Evolutionary conservation across 441 rosid species (phyloP), one percentile per base, ranked within the genome.

Genomic region (Manihot esculenta): DNA sequence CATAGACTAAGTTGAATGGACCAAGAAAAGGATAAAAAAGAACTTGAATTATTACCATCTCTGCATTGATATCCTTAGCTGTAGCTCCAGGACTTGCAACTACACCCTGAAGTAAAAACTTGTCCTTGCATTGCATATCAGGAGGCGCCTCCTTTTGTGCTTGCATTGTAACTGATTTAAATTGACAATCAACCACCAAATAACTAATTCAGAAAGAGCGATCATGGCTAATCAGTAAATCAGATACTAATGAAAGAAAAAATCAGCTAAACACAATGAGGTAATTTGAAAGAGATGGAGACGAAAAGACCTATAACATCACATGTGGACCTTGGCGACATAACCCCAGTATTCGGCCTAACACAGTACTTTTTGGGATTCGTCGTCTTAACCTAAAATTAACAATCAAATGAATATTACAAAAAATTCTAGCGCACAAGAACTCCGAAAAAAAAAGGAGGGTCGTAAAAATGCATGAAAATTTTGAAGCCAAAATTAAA

Each of bases 91-190:
- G 83, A 56, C 83, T 76, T 62, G 89, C 86, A 74, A 78, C 54
- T 63, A 83, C 41, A 35, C 41, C 5, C 41, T 35, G 41, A 35
- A 35, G 41, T 35, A 35, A 35, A 35, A 35, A 35, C 81, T 89
- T 93, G 85, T 91, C 98, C 84, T 84, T 87, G 87, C 96, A 94
- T 69, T 90, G 97, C 95, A 91, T 74, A 72, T 90, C 97, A 66
- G 80, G 84, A 4, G 96, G 97, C 24, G 79, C 80, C 84, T 94
- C 98, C 78, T 83, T 89, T 75, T 84, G 94, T 41, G 96, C 96
- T 89, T 89, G 98, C 97, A 89, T 91, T 63, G 94, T 88, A 67
- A 93, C 98, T 91, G 66, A 30, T 58, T 47, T 13, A 47, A 45
- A 53, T 26, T 12, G 27, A 26, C 18, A 48, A 44, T 64, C 66